These are phyloP conservation scores for Macrotyloma uniflorum DNA, from an alignment of 306 rosid species.

Conservation along the genomic window DNA sequence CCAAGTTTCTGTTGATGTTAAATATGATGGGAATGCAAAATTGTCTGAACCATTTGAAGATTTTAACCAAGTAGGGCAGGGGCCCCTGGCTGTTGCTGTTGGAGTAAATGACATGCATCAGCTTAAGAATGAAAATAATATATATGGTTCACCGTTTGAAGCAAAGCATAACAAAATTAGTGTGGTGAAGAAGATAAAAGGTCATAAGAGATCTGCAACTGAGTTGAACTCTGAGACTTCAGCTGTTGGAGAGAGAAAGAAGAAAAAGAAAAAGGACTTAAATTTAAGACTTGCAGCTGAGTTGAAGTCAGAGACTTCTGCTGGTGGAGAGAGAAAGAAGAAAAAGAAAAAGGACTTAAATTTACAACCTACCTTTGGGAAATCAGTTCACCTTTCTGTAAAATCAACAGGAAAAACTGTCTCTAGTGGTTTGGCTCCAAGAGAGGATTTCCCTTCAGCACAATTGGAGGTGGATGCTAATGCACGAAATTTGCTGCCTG, in stretches of 20 bases:
- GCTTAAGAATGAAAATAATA: slow-evolving; percentile 1
- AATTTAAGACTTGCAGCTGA: slow-evolving; percentile 48
- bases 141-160: slow-evolving; percentile 17
- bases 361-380: slow-evolving; percentile 50
- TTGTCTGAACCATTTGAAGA: not conserved
- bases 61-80: slow-evolving; percentile 35
- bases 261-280: slow-evolving; percentile 60
- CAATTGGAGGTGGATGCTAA: slow-evolving; percentile 45
- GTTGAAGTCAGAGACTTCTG: slow-evolving; percentile 45
- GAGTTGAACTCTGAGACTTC: slow-evolving; percentile 51
- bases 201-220: slow-evolving; percentile 56
- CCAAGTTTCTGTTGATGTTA: slow-evolving; percentile 30
- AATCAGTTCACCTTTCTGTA: slow-evolving; percentile 30
- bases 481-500: slow-evolving; percentile 32
- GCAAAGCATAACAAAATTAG: slow-evolving; percentile 45
- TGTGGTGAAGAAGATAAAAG: slow-evolving; percentile 58
- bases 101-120: slow-evolving; percentile 26
- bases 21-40: slow-evolving; percentile 36
- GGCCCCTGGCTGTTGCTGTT: slow-evolving; percentile 39
- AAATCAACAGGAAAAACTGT: slow-evolving; percentile 49
- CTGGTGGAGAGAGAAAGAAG: slow-evolving; percentile 61
- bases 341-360: slow-evolving; percentile 63
- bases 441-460: slow-evolving; percentile 51
- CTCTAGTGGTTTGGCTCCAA: slow-evolving; percentile 47
- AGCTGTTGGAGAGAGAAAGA: slow-evolving; percentile 60